These are phyloP conservation scores for Monosporascus sp. DNA, from an alignment of 2,329 filamentous ascomycete species.

Conservation along the genomic window DNA sequence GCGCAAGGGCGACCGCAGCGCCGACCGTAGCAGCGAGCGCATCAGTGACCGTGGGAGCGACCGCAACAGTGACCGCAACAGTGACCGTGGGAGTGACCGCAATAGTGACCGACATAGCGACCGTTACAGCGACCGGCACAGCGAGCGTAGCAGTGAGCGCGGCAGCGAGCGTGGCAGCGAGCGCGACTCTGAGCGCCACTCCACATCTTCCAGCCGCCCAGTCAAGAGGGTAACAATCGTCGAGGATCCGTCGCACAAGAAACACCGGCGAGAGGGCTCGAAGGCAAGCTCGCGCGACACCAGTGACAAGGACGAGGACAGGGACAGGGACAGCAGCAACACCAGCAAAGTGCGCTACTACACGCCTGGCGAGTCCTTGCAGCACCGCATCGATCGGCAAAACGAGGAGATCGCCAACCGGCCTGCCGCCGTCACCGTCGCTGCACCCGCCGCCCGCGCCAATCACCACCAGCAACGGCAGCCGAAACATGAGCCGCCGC, in stretches of 20 bases:
- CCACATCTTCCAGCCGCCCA: slow-evolving; percentile 7
- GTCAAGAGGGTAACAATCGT: slow-evolving; percentile 34
- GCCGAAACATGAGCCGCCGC: not conserved
- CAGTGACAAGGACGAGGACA: slow-evolving; percentile 22
- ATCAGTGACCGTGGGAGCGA: not conserved
- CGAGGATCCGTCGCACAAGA: slow-evolving; percentile 23
- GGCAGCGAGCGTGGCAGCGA: slow-evolving; percentile 8
- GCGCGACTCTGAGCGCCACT: slow-evolving; percentile 18
- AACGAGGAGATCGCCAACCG: slow-evolving; percentile 39
- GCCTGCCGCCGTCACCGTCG: slow-evolving; percentile 19
- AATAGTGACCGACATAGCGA: not conserved
- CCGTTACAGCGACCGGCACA: not conserved
- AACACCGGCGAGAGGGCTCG: slow-evolving; percentile 32
- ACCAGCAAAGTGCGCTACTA: slow-evolving; percentile 11
- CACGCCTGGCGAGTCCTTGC: slow-evolving; percentile 8
- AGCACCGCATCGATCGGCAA: slow-evolving; percentile 33
- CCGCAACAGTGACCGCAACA: not conserved
- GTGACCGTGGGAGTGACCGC: not conserved
- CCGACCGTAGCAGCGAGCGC: not conserved
- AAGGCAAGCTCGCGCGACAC: slow-evolving; percentile 25
- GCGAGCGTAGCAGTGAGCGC: not conserved
- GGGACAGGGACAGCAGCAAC: slow-evolving; percentile 25
- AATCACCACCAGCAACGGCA: not conserved
- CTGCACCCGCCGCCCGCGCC: slow-evolving; percentile 18
- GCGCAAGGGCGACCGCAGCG: not conserved